phyloP scores from a whole-genome alignment of 169 alveolate genomes.

The Babesia sp. region DNA sequence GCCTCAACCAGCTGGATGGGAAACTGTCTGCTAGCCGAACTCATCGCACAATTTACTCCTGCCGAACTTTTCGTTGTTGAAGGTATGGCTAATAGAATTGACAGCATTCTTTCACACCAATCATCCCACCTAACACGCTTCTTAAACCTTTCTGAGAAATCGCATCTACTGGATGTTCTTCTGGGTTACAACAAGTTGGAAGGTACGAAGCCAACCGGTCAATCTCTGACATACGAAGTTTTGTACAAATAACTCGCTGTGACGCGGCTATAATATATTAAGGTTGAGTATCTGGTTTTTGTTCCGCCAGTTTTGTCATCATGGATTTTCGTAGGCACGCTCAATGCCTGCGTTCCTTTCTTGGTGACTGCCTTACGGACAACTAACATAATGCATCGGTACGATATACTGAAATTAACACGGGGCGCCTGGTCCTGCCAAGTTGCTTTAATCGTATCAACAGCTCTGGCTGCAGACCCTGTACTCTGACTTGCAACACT shows the following conservation, averaged over 20 bases:
- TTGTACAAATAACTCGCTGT: slow-evolving; percentile 50
- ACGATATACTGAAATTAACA: too few species aligned
- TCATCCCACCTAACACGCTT: slow-evolving; percentile 58
- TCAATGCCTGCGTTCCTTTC: too few species aligned
- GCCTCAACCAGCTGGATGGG: slow-evolving; percentile 51
- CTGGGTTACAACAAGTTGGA: slow-evolving; percentile 26
- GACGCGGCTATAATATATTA: too few species aligned
- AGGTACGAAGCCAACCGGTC: not conserved
- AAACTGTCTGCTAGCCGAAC: slow-evolving; percentile 43
- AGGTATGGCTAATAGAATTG: slow-evolving; percentile 56
- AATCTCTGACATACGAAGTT: slow-evolving; percentile 21
- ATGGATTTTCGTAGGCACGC: too few species aligned
- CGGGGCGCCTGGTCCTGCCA: too few species aligned
- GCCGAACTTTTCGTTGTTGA: slow-evolving; percentile 59
- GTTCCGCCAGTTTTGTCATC: too few species aligned
- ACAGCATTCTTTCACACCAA: slow-evolving; percentile 49
- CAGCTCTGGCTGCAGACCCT: too few species aligned
- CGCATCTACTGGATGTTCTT: slow-evolving; percentile 61
- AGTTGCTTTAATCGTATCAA: too few species aligned
- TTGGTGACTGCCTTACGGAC: too few species aligned
- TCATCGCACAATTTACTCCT: slow-evolving; percentile 32
- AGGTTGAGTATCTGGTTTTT: too few species aligned
- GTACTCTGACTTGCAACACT: too few species aligned
- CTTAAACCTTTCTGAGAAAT: slow-evolving; percentile 49
- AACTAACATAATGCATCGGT: too few species aligned